These are phyloP conservation scores for Ramalina intermedia DNA, from an alignment of 495 filamentous ascomycete genomes.

Conservation along the genomic window DNA sequence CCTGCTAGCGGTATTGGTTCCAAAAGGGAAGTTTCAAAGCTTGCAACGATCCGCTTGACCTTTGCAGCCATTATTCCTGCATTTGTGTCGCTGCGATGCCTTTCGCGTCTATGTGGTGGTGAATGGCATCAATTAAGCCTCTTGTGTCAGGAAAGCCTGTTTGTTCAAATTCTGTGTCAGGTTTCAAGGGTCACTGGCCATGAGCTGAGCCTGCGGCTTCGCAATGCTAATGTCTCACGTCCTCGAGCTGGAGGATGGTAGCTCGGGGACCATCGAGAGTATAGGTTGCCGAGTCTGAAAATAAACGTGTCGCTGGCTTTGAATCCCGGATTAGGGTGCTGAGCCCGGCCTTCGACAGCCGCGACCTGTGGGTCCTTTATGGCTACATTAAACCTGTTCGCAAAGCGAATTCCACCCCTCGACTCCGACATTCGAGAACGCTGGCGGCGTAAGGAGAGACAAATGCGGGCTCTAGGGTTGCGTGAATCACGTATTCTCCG, in stretches of 20 bases:
- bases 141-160: not conserved
- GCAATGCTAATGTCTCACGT: slow-evolving; percentile 15
- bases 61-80: not conserved
- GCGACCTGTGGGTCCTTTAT: not conserved
- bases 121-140: slow-evolving; percentile 1
- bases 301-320: slow-evolving; percentile 8
- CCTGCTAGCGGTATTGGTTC: not conserved
- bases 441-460: slow-evolving; percentile 17
- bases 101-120: not conserved
- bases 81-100: slow-evolving; percentile 8
- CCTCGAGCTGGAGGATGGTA: slow-evolving; percentile 11
- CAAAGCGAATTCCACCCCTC: slow-evolving; percentile 8
- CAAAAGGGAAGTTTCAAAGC: slow-evolving; percentile 2
- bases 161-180: not conserved
- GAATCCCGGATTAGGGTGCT: slow-evolving; percentile 14
- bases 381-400: not conserved
- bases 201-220: slow-evolving; percentile 8
- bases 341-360: slow-evolving; percentile 10
- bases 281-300: too few relatives aligned
- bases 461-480: slow-evolving; percentile 3
- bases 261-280: not conserved
- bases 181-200: not conserved
- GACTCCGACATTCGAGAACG: slow-evolving; percentile 15
- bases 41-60: slow-evolving; percentile 3
- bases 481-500: not conserved